Conservation (phyloP, 768 basidiomycete genomes). For the Chiua virens region DNA sequence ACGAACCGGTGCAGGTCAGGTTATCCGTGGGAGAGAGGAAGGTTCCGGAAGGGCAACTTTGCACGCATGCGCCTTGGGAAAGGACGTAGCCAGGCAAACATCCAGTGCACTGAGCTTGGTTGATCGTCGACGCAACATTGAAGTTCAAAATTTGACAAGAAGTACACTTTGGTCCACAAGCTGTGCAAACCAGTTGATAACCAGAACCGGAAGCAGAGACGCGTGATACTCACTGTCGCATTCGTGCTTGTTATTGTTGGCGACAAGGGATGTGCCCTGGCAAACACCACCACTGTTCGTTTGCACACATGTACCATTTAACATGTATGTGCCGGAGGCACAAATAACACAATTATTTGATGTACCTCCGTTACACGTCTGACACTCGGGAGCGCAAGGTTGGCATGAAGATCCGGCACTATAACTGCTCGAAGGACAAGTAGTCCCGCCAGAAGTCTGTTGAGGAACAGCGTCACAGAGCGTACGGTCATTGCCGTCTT, state of each 20-base stretch:
- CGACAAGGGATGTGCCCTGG: conserved; percentile 65
- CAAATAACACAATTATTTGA: conserved; percentile 76
- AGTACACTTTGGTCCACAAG: conserved; percentile 81
- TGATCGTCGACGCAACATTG: conserved; percentile 60
- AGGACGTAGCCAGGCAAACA: conserved; percentile 79
- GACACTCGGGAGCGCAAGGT: conserved; percentile 63
- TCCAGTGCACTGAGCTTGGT: conserved; percentile 69
- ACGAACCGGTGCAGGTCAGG: conserved; percentile 70
- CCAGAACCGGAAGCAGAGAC: not conserved
- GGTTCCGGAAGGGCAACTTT: conserved; percentile 68
- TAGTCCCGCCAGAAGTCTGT: conserved; percentile 48
- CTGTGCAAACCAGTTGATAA: conserved; percentile 38
- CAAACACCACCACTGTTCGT: conserved; percentile 72
- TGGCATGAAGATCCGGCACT: conserved; percentile 53
- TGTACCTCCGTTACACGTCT: conserved; percentile 66
- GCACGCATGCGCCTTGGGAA: conserved; percentile 66
- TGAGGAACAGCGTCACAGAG: conserved; percentile 58
- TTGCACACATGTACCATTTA: conserved; percentile 71
- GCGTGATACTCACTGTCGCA: conserved; percentile 62
- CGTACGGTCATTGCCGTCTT: conserved; percentile 63
- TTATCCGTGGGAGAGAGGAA: conserved; percentile 74
- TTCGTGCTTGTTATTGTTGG: conserved; percentile 77
- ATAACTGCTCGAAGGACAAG: conserved; percentile 70
- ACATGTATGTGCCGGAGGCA: conserved; percentile 54
- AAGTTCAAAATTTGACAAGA: conserved; percentile 76